Percentiles rank a stretch among this genome's conserved stretches.
Evolutionary conservation across 495 filamentous ascomycete genomes (phyloP).

Genomic region (Penicillium herquei): DNA sequence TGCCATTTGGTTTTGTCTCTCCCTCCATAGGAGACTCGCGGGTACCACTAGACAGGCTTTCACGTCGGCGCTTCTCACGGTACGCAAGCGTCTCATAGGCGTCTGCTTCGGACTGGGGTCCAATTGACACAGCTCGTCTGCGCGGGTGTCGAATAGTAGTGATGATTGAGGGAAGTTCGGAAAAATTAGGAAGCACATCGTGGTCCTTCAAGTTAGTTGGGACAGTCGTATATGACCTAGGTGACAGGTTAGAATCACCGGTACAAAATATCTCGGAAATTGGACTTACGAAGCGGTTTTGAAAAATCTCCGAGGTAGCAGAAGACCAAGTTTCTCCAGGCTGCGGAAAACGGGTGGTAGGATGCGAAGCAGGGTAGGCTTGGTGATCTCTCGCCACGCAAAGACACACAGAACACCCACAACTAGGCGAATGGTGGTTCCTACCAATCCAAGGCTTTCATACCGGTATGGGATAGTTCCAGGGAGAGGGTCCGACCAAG

Average conservation of each 20-base stretch:
- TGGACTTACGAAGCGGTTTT: conserved; percentile 72
- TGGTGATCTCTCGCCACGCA: conserved; percentile 83
- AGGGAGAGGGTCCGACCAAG: conserved; percentile 57
- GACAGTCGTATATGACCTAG: conserved; percentile 78
- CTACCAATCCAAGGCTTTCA: conserved; percentile 59
- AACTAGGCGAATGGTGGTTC: conserved; percentile 62
- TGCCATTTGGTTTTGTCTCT: conserved; percentile 16
- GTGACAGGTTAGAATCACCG: too few species aligned
- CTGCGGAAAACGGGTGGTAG: conserved; percentile 86
- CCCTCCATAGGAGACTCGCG: conserved; percentile 27
- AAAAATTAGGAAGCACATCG: conserved; percentile 81
- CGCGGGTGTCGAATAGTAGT: conserved; percentile 76
- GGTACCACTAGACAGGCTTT: conserved; percentile 56
- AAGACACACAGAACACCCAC: conserved; percentile 82
- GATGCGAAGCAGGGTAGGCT: conserved; percentile 71
- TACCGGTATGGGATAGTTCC: conserved; percentile 64
- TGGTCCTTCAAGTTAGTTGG: conserved; percentile 75
- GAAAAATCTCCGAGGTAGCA: conserved; percentile 83
- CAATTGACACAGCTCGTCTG: conserved; percentile 80
- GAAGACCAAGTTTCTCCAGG: conserved; percentile 74
- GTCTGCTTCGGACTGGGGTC: conserved; percentile 92
- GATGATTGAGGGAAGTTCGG: conserved; percentile 76
- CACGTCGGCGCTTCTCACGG: conserved; percentile 73
- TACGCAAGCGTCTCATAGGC: conserved; percentile 96
- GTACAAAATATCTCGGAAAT: neutral